These are phyloP conservation scores for Paramecium biaurelia DNA, from an alignment of 73 alveolate species.

Conservation along the genomic window DNA sequence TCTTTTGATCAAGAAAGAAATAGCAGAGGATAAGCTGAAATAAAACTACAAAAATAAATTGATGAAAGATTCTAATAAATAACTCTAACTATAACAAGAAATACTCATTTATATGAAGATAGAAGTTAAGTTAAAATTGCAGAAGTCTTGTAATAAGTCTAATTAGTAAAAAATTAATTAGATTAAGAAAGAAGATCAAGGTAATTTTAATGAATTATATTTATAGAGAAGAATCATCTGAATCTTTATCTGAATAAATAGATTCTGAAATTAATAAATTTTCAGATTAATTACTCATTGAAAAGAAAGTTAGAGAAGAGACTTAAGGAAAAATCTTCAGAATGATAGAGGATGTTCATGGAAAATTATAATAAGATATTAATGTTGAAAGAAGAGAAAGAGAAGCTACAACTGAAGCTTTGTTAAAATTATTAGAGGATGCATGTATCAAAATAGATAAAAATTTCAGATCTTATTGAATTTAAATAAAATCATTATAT, in stretches of 20 bases:
- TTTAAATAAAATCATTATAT: background rate
- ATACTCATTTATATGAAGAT: slow-evolving; percentile 42
- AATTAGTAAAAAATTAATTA: slow-evolving; percentile 28
- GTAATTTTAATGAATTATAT: background rate
- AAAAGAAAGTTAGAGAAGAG: slow-evolving; percentile 53
- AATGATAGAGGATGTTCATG: slow-evolving; percentile 54
- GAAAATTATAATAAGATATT: slow-evolving; percentile 20
- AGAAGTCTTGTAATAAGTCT: slow-evolving; percentile 18
- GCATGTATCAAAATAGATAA: slow-evolving; percentile 51
- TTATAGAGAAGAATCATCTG: slow-evolving; percentile 44
- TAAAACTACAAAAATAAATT: background rate
- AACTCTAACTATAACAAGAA: slow-evolving; percentile 2
- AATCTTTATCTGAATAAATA: background rate
- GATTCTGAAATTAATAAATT: slow-evolving; percentile 47
- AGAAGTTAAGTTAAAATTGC: slow-evolving; percentile 46
- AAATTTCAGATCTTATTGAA: background rate
- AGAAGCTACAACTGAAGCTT: slow-evolving; percentile 52
- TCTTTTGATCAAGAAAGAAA: slow-evolving; percentile 40
- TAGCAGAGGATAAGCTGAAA: slow-evolving; percentile 20
- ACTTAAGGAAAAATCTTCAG: slow-evolving; percentile 47
- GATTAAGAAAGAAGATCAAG: slow-evolving; percentile 48
- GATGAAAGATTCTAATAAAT: slow-evolving; percentile 35
- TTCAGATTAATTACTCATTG: slow-evolving; percentile 16
- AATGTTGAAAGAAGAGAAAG: slow-evolving; percentile 34
- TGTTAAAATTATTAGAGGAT: slow-evolving; percentile 6